Conservation (phyloP, 371 early-diverging fungal species). For the Mortierella sp. region DNA sequence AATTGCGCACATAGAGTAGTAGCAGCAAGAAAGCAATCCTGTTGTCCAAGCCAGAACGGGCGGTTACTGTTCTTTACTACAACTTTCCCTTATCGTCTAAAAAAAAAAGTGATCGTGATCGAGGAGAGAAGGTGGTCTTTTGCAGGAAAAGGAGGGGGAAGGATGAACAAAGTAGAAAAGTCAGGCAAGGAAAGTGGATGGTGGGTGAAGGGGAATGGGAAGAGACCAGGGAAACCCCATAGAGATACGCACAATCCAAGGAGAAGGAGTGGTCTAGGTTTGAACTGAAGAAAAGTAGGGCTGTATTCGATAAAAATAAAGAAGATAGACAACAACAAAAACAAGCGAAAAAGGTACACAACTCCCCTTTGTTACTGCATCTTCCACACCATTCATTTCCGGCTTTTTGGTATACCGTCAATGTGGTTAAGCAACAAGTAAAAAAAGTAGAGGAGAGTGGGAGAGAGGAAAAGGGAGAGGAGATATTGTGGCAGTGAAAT, state of each 20-base stretch:
- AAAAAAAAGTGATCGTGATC: not conserved
- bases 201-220: too few species aligned
- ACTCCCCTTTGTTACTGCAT: not conserved
- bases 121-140: constrained; percentile 1
- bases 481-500: not conserved
- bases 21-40: not conserved
- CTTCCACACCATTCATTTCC: not conserved
- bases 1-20: not conserved
- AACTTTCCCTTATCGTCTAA: not conserved
- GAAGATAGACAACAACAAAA: too few species aligned
- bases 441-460: not conserved
- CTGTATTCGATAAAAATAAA: too few species aligned
- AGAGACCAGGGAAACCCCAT: too few species aligned
- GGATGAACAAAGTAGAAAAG: too few species aligned
- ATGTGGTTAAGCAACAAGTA: not conserved
- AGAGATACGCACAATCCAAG: too few species aligned
- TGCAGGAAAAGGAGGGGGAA: not conserved
- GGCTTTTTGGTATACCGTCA: not conserved
- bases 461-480: too few species aligned
- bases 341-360: not conserved
- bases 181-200: too few species aligned
- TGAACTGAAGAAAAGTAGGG: too few species aligned
- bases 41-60: constrained; percentile 1
- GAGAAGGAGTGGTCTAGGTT: too few species aligned
- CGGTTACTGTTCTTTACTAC: not conserved